Evolutionary conservation across 139 green algal species (phyloP), one percentile per base, ranked within the genome.

Genomic region (Micractinium sp.): DNA sequence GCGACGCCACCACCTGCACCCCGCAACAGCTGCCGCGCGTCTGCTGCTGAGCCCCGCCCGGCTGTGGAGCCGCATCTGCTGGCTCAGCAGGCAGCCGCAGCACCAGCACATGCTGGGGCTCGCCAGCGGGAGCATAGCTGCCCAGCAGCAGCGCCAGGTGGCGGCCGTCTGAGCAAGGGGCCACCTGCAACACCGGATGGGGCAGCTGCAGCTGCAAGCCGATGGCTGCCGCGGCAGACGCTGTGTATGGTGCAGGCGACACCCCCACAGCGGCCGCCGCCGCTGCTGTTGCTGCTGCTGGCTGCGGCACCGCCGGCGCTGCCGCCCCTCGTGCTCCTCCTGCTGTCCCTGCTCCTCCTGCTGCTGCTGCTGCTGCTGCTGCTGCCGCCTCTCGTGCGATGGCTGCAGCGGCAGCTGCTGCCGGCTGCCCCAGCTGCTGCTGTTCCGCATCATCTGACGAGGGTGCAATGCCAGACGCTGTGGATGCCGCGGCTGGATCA

Each of bases 191-290:
- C 63, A 87, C 82, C 23, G 82, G 82, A 39, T 79, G 36, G 3
- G 82, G 82, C 82, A 87, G 82, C 35, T 87, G 63, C 66, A 87
- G 82, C 82, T 87, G 82, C 82, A 87, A 25, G 27, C 82, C 82
- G 25, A 19, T 56, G 22, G 76, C 76, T 12, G 35, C 74, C 31
- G 33, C 74, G 0, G 74, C 25, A 5, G 33, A 13, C n/a, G 74
- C 31, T 47, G 33, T 41, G 35, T 56, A 56, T 56, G 47, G 47
- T 56, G 47, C 47, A 56, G 47, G 47, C 47, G 47, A 56, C 47
- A 56, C 47, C 5, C 47, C 63, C 63, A 76, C 38, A 12, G 5
- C 16, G 18, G 12, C 63, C 23, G 69, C 36, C 35, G 66, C 84
- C 22, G 66, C 39, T 38, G 61, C 66, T 87, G 67, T 31, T 23